Percentiles rank a stretch among this genome's conserved stretches.
These are phyloP conservation scores for Phytophthora hybrid DNA, from an alignment of 352 stramenopile species.

Conservation along the genomic window DNA sequence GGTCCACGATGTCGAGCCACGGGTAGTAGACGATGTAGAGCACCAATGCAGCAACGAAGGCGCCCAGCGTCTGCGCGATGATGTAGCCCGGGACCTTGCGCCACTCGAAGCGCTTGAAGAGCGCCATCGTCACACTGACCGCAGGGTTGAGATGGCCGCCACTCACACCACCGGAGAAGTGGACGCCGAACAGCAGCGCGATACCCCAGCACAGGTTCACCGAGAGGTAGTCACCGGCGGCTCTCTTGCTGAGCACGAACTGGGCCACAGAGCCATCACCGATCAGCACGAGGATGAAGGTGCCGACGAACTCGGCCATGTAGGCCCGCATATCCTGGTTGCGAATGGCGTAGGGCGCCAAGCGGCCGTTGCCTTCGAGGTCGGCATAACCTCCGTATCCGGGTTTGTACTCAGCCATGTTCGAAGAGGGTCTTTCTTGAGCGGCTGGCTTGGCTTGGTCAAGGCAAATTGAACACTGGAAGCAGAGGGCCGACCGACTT, in stretches of 20 bases:
- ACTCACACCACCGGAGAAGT: slow-evolving; percentile 71
- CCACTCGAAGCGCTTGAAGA: slow-evolving; percentile 67
- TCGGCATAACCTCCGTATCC: slow-evolving; percentile 34
- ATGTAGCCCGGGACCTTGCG: slow-evolving; percentile 76
- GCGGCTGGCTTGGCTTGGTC: slow-evolving; percentile 15
- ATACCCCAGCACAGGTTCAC: slow-evolving; percentile 79
- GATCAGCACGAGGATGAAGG: slow-evolving; percentile 70
- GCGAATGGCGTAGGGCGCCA: slow-evolving; percentile 21
- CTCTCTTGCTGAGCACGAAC: slow-evolving; percentile 58
- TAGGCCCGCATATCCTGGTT: slow-evolving; percentile 28
- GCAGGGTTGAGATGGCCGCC: slow-evolving; percentile 78
- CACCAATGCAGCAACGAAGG: slow-evolving; percentile 69
- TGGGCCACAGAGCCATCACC: slow-evolving; percentile 67
- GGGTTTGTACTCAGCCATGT: slow-evolving; percentile 41
- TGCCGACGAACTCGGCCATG: slow-evolving; percentile 62
- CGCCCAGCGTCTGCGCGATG: slow-evolving; percentile 61
- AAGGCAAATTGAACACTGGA: slow-evolving; percentile 38
- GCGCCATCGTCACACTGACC: slow-evolving; percentile 73
- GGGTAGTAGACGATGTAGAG: slow-evolving; percentile 77
- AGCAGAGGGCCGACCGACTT: slow-evolving; percentile 6
- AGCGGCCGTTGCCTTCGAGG: slow-evolving; percentile 25
- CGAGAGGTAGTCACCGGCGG: slow-evolving; percentile 71
- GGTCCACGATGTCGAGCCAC: slow-evolving; percentile 61
- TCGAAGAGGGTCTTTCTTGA: slow-evolving; percentile 30
- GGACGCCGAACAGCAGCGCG: slow-evolving; percentile 74